Evolutionary conservation across 2,329 filamentous ascomycete genomes (phyloP), one percentile per base, ranked within the genome.

Genomic region (Trichoderma atroviride): DNA sequence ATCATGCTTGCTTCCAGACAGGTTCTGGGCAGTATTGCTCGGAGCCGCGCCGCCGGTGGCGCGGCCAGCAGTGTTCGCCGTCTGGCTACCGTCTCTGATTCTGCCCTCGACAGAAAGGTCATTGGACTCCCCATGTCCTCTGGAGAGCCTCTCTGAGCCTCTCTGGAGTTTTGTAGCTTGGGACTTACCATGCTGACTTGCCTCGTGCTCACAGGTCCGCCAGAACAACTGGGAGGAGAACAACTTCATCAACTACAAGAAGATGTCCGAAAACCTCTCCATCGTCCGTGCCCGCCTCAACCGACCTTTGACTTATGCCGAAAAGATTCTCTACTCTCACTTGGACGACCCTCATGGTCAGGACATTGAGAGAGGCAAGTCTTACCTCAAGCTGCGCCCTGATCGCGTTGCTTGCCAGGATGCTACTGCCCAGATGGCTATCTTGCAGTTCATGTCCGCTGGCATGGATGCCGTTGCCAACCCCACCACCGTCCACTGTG

Each of bases 161-260:
- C 37, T 40, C 16, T 40, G n/a, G 29, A 29, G 2, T 35, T 55
- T 35, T n/a, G 27, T 24, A 11, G 56, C 29, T 62, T 43, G 29
- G 52, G 11, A 31, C 9, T 40, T 31, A n/a, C 47, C 43, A 61
- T 40, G 67, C 74, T 77, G 69, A 77, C 69, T 43, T 24, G 27
- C 6, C 33, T 64, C 40, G 40, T 43, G 43, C 71, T 65, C 40
- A 65, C 68, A 89, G 87, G 87, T 99, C 82, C 92, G 91, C 83
- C 97, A 98, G 88, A 97, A 95, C 87, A 97, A 93, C 85, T 93
- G 90, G 87, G 96, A 99, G 85, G 92, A 94, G 83, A 89, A 88
- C 83, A 96, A 96, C 88, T 97, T 93, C 87, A 97, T 98, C 88
- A 97, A 97, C 88, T 99, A 99, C 83, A 94, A 93, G 89, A 97